Percentiles rank a stretch among this genome's conserved stretches.
Conservation (phyloP, 2,329 filamentous ascomycete species). For the Westerdykella sp. region DNA sequence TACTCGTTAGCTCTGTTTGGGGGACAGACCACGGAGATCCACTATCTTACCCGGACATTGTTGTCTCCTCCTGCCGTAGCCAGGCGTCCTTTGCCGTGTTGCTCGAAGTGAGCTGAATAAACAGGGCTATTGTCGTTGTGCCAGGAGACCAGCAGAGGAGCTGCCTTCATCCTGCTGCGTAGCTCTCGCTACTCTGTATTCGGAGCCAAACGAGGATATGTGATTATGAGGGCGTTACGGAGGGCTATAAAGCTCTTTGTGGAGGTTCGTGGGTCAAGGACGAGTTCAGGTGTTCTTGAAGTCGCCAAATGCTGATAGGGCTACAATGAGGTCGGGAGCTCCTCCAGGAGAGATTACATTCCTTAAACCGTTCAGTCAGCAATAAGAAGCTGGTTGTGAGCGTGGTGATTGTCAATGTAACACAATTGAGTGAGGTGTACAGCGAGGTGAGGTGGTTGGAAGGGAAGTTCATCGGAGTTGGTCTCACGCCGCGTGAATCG, state of each 20-base stretch:
- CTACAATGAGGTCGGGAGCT: not conserved
- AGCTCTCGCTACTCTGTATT: too few relatives aligned
- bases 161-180: constrained; percentile 70
- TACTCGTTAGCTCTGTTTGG: constrained; percentile 31
- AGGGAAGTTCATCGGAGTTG: not conserved
- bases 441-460: not conserved
- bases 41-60: constrained; percentile 71
- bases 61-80: constrained; percentile 95
- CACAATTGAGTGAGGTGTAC: not conserved
- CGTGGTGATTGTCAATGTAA: not conserved
- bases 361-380: not conserved
- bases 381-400: not conserved
- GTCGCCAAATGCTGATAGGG: not conserved
- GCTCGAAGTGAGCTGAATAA: constrained; percentile 96
- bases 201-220: too few relatives aligned
- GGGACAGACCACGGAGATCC: constrained; percentile 1
- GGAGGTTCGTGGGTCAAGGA: too few relatives aligned
- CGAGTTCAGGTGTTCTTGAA: not conserved
- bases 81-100: constrained; percentile 80
- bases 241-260: too few relatives aligned
- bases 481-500: not conserved
- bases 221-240: too few relatives aligned
- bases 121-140: constrained; percentile 95
- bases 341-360: not conserved
- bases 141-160: constrained; percentile 96